Percentiles rank a stretch among this genome's conserved stretches.
These are phyloP conservation scores for Cylindricascospora bacillispora DNA, from an alignment of 1,139 yeast species.

Conservation along the genomic window DNA sequence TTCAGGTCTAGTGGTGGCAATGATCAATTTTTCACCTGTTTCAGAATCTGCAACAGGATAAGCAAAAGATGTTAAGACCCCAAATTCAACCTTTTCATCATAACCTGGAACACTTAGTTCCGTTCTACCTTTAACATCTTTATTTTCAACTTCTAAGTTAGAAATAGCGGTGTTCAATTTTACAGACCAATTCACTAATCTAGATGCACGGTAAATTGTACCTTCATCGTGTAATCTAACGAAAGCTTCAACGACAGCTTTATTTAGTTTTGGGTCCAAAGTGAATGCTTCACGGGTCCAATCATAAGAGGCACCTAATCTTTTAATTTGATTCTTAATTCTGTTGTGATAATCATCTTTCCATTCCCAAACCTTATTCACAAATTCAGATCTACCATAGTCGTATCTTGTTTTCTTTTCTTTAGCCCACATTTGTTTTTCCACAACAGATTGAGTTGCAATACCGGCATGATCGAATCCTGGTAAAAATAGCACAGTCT, in stretches of 20 bases:
- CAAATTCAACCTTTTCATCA: conserved; percentile 83
- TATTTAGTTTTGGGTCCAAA: conserved; percentile 61
- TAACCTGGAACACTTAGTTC: conserved; percentile 78
- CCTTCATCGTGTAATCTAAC: conserved; percentile 90
- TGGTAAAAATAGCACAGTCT: conserved; percentile 83
- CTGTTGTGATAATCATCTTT: conserved; percentile 83
- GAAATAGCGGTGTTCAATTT: conserved; percentile 91
- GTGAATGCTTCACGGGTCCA: conserved; percentile 95
- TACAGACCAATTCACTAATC: conserved; percentile 95
- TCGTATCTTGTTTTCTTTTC: conserved; percentile 90
- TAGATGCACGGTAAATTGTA: conserved; percentile 82
- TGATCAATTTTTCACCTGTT: conserved; percentile 54
- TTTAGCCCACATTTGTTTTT: conserved; percentile 84
- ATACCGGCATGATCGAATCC: conserved; percentile 99
- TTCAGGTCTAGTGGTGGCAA: conserved; percentile 98
- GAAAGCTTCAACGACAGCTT: conserved; percentile 84
- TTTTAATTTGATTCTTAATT: conserved; percentile 73
- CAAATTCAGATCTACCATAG: conserved; percentile 81
- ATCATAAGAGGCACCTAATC: conserved; percentile 92
- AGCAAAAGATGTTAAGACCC: conserved; percentile 88
- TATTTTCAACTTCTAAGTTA: conserved; percentile 90
- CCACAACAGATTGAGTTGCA: conserved; percentile 97
- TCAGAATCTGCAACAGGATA: conserved; percentile 82
- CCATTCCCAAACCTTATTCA: conserved; percentile 95
- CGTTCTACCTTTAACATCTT: conserved; percentile 75